These are phyloP conservation scores for Allomyces macrogynus DNA, from an alignment of 192 early-diverging fungal species.

Conservation along the genomic window DNA sequence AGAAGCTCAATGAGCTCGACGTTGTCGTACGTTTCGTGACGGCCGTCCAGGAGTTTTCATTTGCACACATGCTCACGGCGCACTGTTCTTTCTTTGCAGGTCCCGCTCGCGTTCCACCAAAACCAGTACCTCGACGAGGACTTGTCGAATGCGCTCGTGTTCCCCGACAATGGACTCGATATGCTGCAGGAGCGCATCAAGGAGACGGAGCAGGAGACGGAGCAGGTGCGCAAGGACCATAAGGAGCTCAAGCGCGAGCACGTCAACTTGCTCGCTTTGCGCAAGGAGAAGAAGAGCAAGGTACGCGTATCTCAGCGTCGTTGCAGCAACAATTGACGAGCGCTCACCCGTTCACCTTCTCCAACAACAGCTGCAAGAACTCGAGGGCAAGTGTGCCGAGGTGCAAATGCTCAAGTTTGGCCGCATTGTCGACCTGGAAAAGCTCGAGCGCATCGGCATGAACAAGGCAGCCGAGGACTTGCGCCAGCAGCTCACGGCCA, in stretches of 20 bases:
- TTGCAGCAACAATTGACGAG: too few relatives aligned
- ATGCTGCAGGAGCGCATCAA: constrained; percentile 27
- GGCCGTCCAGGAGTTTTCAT: neutral
- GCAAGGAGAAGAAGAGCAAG: constrained; percentile 34
- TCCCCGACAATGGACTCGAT: constrained; percentile 24
- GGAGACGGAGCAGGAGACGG: constrained; percentile 41
- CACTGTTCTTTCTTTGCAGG: constrained; percentile 1
- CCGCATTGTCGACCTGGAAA: constrained; percentile 36
- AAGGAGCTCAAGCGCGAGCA: constrained; percentile 38
- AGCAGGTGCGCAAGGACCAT: constrained; percentile 35
- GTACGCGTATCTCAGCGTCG: constrained; percentile 1
- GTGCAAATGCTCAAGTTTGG: constrained; percentile 51
- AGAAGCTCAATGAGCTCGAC: constrained; percentile 39
- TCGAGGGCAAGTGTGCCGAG: constrained; percentile 23
- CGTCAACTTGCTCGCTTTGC: constrained; percentile 24
- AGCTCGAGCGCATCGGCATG: constrained; percentile 34
- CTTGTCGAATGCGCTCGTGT: constrained; percentile 24
- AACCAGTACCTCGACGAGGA: constrained; percentile 27
- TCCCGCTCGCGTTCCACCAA: constrained; percentile 31
- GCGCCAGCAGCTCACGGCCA: constrained; percentile 30
- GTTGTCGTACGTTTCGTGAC: constrained; percentile 18
- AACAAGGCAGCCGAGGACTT: constrained; percentile 40
- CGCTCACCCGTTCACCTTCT: too few relatives aligned
- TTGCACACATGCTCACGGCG: neutral
- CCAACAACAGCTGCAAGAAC: constrained; percentile 17